Conservation (phyloP, 75 land plant species). For the Ceratopteris richardii region DNA sequence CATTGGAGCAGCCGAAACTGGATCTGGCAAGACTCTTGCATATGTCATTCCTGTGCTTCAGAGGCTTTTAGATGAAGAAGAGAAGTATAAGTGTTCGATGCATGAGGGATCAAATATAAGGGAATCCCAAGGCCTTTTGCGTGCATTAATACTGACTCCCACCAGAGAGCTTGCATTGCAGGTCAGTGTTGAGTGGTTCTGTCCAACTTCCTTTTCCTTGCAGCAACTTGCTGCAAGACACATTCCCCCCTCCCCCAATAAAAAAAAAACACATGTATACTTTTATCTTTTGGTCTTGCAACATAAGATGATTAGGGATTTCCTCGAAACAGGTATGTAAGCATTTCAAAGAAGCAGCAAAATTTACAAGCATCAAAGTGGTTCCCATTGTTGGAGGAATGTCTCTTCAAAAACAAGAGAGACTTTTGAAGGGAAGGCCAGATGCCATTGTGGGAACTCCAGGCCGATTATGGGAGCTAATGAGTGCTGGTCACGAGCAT, state of each 20-base stretch:
- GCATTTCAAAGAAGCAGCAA: conserved; percentile 71
- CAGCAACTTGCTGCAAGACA: no score
- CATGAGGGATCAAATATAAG: conserved; percentile 5
- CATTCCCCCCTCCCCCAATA: no score
- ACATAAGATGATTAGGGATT: background rate
- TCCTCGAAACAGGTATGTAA: conserved; percentile 56
- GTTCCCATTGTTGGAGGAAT: conserved; percentile 97
- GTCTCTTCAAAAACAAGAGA: conserved; percentile 85
- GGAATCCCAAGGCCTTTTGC: conserved; percentile 33
- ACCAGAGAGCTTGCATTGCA: conserved; percentile 97
- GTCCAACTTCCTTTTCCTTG: no score
- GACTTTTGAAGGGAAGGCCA: conserved; percentile 72
- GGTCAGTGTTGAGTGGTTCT: conserved; percentile 44
- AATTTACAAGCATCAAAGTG: conserved; percentile 42
- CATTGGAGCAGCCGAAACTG: conserved; percentile 95
- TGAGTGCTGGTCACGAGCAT: conserved; percentile 79
- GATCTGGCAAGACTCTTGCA: conserved; percentile 96
- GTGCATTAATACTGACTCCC: conserved; percentile 88
- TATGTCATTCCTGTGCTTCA: conserved; percentile 90
- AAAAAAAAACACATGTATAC: no score
- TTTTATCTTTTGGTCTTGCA: no score
- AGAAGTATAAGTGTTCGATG: conserved; percentile 30
- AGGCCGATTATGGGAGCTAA: conserved; percentile 94
- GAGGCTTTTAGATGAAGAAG: conserved; percentile 78
- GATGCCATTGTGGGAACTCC: conserved; percentile 94